These are phyloP conservation scores for Monascus purpureus DNA, from an alignment of 495 filamentous ascomycete species.

Conservation along the genomic window DNA sequence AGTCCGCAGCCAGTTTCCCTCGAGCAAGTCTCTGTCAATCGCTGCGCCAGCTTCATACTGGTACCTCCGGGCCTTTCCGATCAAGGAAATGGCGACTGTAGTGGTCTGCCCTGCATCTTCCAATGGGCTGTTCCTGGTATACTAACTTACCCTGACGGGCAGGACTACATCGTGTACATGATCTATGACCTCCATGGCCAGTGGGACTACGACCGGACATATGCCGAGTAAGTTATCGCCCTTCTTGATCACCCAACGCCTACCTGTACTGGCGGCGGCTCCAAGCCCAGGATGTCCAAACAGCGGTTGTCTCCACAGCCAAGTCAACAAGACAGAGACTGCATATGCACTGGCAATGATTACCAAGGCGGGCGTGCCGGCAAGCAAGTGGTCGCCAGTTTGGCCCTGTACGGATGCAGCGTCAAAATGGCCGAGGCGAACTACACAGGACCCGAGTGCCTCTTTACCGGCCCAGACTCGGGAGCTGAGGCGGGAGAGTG, in stretches of 20 bases:
- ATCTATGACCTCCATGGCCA: constrained; percentile 22
- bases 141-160: too few species aligned
- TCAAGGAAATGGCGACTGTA: constrained; percentile 12
- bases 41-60: constrained; percentile 14
- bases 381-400: constrained; percentile 25
- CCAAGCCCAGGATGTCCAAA: constrained; percentile 15
- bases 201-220: too few species aligned
- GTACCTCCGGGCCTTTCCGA: constrained; percentile 18
- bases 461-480: background rate
- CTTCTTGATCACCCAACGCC: too few species aligned
- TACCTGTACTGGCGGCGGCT: too few species aligned
- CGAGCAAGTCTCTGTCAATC: constrained; percentile 6
- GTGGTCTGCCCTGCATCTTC: too few species aligned
- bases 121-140: too few species aligned
- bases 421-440: constrained; percentile 20
- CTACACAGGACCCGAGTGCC: constrained; percentile 12
- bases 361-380: constrained; percentile 34
- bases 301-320: constrained; percentile 26
- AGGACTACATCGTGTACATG: constrained; percentile 25
- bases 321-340: constrained; percentile 33
- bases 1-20: too few species aligned
- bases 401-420: constrained; percentile 22
- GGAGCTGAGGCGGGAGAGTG: background rate
- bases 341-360: constrained; percentile 26
- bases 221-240: too few species aligned